Conservation (phyloP, 148 eudicot species). For the Cornus controversa region DNA sequence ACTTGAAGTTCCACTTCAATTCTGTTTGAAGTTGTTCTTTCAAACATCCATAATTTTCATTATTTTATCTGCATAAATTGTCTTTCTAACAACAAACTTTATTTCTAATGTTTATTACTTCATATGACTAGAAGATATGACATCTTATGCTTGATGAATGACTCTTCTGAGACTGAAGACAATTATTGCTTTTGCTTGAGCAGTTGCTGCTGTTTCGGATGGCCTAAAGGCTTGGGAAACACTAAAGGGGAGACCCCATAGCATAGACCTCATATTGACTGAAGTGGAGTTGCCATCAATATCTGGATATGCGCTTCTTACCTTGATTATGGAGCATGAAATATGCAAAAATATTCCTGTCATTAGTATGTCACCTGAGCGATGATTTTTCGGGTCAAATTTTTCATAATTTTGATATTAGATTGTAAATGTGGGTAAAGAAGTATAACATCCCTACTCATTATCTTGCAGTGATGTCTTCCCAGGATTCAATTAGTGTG, state of each 20-base stretch:
- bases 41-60: neutral
- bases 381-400: neutral
- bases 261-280: conserved; percentile 72
- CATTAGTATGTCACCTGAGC: conserved; percentile 56
- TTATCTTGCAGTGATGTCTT: conserved; percentile 75
- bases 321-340: conserved; percentile 61
- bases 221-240: conserved; percentile 90
- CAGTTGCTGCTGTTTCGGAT: conserved; percentile 83
- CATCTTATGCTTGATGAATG: neutral
- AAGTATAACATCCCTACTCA: conserved; percentile 2
- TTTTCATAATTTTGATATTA: neutral
- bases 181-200: conserved; percentile 11
- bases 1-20: neutral
- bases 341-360: conserved; percentile 77
- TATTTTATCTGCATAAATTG: neutral
- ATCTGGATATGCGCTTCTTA: conserved; percentile 69
- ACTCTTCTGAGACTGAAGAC: neutral
- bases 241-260: conserved; percentile 52
- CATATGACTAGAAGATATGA: neutral
- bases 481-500: conserved; percentile 61
- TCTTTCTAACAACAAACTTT: neutral
- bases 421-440: neutral
- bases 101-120: neutral
- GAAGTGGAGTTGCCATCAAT: conserved; percentile 72
- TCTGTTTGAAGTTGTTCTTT: neutral